These are phyloP conservation scores for Cladorrhinum sp. DNA, from an alignment of 2,329 filamentous ascomycete species.

Conservation along the genomic window DNA sequence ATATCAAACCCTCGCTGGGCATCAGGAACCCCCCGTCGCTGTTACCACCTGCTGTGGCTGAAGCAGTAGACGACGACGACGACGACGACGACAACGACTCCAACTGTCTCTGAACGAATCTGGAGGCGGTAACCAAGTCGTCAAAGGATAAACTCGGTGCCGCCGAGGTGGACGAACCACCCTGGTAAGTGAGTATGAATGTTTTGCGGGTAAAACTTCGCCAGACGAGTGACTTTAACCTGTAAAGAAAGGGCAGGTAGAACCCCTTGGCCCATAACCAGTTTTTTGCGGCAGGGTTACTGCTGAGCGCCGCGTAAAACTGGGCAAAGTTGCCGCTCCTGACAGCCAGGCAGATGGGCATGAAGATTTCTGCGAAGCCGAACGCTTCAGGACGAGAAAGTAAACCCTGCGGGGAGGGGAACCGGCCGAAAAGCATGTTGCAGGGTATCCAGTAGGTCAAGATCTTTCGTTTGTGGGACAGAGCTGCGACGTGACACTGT, in stretches of 20 bases:
- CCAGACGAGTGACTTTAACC: slow-evolving; percentile 81
- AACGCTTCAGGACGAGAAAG: slow-evolving; percentile 68
- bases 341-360: slow-evolving; percentile 70
- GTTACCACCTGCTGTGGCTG: slow-evolving; percentile 43
- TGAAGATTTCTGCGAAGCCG: slow-evolving; percentile 63
- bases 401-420: slow-evolving; percentile 67
- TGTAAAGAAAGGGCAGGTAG: slow-evolving; percentile 70
- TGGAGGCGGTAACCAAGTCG: slow-evolving; percentile 63
- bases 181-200: slow-evolving; percentile 72
- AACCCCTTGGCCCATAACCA: slow-evolving; percentile 78
- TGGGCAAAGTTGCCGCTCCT: slow-evolving; percentile 68
- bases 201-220: slow-evolving; percentile 73
- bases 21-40: slow-evolving; percentile 50
- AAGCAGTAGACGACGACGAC: no score
- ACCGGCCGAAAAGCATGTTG: slow-evolving; percentile 80
- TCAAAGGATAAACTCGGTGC: slow-evolving; percentile 67
- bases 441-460: slow-evolving; percentile 79
- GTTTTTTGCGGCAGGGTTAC: slow-evolving; percentile 42
- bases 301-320: slow-evolving; percentile 67
- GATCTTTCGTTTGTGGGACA: slow-evolving; percentile 73
- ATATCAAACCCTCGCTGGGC: slow-evolving; percentile 59
- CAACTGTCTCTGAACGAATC: slow-evolving; percentile 55
- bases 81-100: slow-evolving; percentile 42
- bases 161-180: slow-evolving; percentile 43
- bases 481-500: slow-evolving; percentile 60